phyloP scores from a whole-genome alignment of 305 asterid genomes.

The Stenogyne calaminthoides region DNA sequence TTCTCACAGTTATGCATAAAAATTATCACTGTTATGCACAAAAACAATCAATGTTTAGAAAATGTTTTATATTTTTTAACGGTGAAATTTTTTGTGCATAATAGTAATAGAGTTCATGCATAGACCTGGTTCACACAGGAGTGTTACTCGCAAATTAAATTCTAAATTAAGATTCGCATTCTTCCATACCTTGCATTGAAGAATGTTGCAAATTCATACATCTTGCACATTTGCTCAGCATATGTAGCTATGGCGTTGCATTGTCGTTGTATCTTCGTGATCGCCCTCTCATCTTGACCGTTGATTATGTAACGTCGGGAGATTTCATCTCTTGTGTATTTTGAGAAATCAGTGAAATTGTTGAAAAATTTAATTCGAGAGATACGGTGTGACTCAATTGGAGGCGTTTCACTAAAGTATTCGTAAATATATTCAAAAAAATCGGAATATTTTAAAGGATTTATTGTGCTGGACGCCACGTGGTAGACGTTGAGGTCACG shows the following conservation, averaged over 20 bases:
- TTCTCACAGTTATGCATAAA: too few relatives aligned
- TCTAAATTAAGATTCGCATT: too few relatives aligned
- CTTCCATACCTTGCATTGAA: conserved; percentile 30
- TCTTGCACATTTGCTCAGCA: conserved; percentile 35
- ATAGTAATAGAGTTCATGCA: too few relatives aligned
- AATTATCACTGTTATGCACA: too few relatives aligned
- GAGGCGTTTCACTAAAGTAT: conserved; percentile 25
- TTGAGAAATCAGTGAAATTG: conserved; percentile 18
- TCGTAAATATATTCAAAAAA: conserved; percentile 28
- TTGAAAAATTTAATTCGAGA: conserved; percentile 2
- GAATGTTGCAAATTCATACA: conserved; percentile 33
- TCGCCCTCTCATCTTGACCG: neutral
- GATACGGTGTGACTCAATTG: neutral
- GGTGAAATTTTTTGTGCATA: too few relatives aligned
- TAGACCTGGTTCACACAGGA: too few relatives aligned
- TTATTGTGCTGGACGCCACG: conserved; percentile 25
- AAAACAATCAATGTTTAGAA: too few relatives aligned
- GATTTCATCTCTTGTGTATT: conserved; percentile 24
- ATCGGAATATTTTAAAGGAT: conserved; percentile 27
- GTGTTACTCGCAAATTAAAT: too few relatives aligned
- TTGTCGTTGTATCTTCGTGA: neutral
- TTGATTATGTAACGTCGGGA: neutral
- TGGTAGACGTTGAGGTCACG: conserved; percentile 27
- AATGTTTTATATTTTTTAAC: too few relatives aligned
- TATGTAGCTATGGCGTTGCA: conserved; percentile 33